A percentile compares a stretch with the other conserved stretches of the same genome.
Evolutionary conservation across 2,329 filamentous ascomycete species (phyloP).

Genomic region (Xylariales sp.): DNA sequence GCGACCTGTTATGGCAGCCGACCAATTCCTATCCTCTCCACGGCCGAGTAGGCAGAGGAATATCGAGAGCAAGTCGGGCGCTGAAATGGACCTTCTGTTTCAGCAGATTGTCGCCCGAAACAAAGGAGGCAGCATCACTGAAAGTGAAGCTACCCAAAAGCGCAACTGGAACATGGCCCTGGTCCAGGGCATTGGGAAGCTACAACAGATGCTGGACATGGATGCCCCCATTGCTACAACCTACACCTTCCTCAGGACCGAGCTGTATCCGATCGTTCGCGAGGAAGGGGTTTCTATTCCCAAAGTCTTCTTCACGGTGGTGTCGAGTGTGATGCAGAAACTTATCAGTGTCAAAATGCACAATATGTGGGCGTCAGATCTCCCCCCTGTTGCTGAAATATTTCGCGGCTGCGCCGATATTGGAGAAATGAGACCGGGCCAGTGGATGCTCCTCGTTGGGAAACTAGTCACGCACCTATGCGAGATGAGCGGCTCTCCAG

Average conservation of each 20-base stretch:
- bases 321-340: constrained; percentile 25
- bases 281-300: constrained; percentile 21
- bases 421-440: constrained; percentile 25
- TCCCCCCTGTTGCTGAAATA: constrained; percentile 35
- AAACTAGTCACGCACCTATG: constrained; percentile 29
- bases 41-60: neutral
- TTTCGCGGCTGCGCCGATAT: constrained; percentile 31
- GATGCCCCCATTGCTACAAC: constrained; percentile 18
- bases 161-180: constrained; percentile 14
- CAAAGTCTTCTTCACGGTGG: constrained; percentile 24
- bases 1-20: too few species aligned
- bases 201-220: constrained; percentile 28
- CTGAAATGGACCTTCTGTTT: constrained; percentile 22
- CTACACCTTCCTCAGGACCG: constrained; percentile 20
- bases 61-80: neutral
- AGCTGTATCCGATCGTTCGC: constrained; percentile 26
- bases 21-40: neutral
- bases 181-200: constrained; percentile 19
- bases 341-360: constrained; percentile 27
- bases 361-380: constrained; percentile 22
- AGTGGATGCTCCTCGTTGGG: constrained; percentile 31
- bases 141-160: neutral
- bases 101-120: constrained; percentile 20
- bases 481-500: constrained; percentile 18
- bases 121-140: constrained; percentile 13